Base-by-base conservation (phyloP, 495 filamentous ascomycete species). In the Podospora pseudopauciseta region DNA sequence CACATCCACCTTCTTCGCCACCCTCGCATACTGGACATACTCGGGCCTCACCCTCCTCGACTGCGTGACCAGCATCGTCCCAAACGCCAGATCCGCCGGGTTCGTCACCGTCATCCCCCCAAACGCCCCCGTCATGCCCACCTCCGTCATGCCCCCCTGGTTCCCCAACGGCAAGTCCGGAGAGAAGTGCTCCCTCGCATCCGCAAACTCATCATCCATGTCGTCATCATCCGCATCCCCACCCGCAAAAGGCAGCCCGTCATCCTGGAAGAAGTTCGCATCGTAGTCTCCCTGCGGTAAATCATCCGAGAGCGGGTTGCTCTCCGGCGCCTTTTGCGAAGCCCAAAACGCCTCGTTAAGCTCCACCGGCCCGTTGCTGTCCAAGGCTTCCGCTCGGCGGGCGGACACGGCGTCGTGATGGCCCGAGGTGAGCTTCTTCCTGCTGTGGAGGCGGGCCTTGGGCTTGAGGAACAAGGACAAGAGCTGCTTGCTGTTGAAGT, bases 1-100 rank as follows among this genome's bases (percentile, higher is more conserved):
- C 0, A 98, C 93, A 74, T 99, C 96, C n/a, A 99, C 96, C 83
- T 98, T 99, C 86, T 97, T 99, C 16, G 96, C 96, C 27, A 96
- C 90, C 30, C 93, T 86, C 19, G 96, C 96, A 77, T 97, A 99
- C 75, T 97, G 92, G 32, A 99, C 92, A 68, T 99, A 98, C 76
- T 98, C 95, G 0, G 95, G 96, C 71, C 94, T 80, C 39, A 94
- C 76, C 58, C 95, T 82, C 61, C 94, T 80, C 68, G 84, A 91
- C 75, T 94, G 90, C 13, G 94, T 97, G n/a, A 99, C 93, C 9
- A 99, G 83, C 73, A 97, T 92, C 7, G 91, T 92, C 0, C 95
- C 95, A 77, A 96, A 98, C 23, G 91, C 92, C 58, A 87, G 83
- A 56, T 86, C 86, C 5, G 75, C 76, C 20, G 74, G 78, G 68